Base-by-base conservation (phyloP, 805 yeast species). In the Yarrowia sp. region DNA sequence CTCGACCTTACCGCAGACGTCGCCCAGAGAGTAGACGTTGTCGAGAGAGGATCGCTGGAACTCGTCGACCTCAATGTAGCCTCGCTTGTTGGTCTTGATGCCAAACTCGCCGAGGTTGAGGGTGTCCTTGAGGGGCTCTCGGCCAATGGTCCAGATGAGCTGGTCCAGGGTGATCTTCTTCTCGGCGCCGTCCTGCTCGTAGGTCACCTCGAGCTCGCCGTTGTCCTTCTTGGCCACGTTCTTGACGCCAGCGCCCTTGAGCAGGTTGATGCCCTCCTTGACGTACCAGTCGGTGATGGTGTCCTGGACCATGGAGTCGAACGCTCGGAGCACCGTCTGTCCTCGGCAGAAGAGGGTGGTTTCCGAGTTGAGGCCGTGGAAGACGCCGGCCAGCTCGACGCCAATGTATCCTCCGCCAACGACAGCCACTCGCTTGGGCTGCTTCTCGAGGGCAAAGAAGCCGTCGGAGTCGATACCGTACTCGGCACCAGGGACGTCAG, bases 361-460 rank as follows among this genome's bases (percentile, higher is more conserved):
- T 67, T 93, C 90, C 14, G 93, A 73, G 16, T 96, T 96, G 65
- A 94, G 80, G 22, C 90, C 90, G 67, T 88, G 81, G 84, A 94
- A 93, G 46, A 94, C 91, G 65, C 99, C 99, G 6, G 97, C 88
- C 58, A 94, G 81, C 78, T 94, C 99, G 51, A 91, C 87, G 63
- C 97, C 98, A 72, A 94, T 94, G 77, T 94, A 94, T 44, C 99
- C 99, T 36, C 97, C 97, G 68, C 99, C 99, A 12, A 94, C 97
- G 65, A 94, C 81, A 1, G 96, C 98, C 27, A 93, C 98, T 53
- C 85, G 81, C 75, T 90, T 86, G 58, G 99, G 99, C 76, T 92
- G 97, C 53, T 76, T 71, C 64, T 82, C 86, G 67, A 94, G 78
- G 66, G 82, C 83, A 71, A 94, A 94, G 73, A 94, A 94, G 0